Percentiles rank a stretch among this genome's conserved stretches.
phyloP scores from a whole-genome alignment of 2,329 filamentous ascomycete species.

The Aureobasidium subglaciale region DNA sequence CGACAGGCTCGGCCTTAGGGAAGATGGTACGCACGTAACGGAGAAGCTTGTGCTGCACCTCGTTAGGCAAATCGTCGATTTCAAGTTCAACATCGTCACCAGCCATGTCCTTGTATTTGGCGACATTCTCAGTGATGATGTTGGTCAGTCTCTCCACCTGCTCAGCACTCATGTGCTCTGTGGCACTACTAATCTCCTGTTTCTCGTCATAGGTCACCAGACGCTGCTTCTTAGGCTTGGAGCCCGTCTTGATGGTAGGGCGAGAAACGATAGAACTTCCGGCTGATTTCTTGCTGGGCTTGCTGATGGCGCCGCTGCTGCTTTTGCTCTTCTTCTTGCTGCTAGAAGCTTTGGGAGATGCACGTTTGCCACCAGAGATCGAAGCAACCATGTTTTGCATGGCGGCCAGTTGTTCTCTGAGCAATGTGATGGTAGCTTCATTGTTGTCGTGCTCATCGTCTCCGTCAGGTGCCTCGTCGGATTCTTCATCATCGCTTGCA shows the following conservation, averaged over 20 bases:
- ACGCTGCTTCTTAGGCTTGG: conserved; percentile 53
- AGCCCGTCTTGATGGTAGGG: conserved; percentile 31
- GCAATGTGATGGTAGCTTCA: conserved; percentile 55
- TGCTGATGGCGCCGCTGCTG: conserved; percentile 17
- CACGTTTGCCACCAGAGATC: conserved; percentile 45
- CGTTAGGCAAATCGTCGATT: conserved; percentile 51
- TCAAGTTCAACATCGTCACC: conserved; percentile 59
- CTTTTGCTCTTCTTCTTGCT: conserved; percentile 38
- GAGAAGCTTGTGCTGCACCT: conserved; percentile 50
- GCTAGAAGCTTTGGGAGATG: conserved; percentile 36
- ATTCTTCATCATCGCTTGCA: conserved; percentile 62
- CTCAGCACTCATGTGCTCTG: conserved; percentile 60
- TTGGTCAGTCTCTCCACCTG: conserved; percentile 74
- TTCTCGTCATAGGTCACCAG: conserved; percentile 75
- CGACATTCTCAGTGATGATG: conserved; percentile 79
- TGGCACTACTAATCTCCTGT: conserved; percentile 65
- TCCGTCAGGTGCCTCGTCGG: conserved; percentile 54
- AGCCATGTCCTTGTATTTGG: conserved; percentile 58
- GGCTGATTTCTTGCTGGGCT: conserved; percentile 32
- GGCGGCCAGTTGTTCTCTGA: conserved; percentile 58
- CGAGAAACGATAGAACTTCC: conserved; percentile 19
- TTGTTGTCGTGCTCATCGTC: conserved; percentile 33
- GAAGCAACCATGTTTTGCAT: conserved; percentile 36
- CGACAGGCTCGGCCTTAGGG: conserved; percentile 17
- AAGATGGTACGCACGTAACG: conserved; percentile 45